Evolutionary conservation across 2,329 filamentous ascomycete genomes (phyloP).

Genomic region (Sarocladium strictum): DNA sequence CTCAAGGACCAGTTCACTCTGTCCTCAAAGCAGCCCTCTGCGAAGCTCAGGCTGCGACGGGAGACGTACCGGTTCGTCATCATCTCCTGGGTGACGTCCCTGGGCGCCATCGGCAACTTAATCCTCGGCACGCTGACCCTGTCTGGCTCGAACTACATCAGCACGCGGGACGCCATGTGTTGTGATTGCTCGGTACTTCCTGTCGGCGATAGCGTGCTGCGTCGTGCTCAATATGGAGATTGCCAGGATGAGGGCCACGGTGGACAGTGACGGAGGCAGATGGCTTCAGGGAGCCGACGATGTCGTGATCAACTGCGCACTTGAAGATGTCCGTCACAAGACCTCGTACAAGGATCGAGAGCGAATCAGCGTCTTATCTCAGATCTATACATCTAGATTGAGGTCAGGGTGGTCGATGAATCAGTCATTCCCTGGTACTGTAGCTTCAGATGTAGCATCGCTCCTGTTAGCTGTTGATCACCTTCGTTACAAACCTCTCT

Average conservation of each 20-base stretch:
- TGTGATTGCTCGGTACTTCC: conserved; percentile 1
- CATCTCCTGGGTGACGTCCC: conserved; percentile 5
- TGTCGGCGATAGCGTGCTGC: neutral
- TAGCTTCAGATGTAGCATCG: too few species aligned
- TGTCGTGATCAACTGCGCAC: too few species aligned
- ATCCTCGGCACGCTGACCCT: conserved; percentile 8
- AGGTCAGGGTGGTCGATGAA: too few species aligned
- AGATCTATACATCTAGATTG: too few species aligned
- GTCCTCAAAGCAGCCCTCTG: neutral
- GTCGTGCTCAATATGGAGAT: conserved; percentile 6
- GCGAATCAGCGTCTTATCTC: too few species aligned
- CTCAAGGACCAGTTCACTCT: neutral
- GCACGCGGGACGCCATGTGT: conserved; percentile 4
- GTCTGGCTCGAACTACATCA: conserved; percentile 4
- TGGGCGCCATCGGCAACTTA: conserved; percentile 4
- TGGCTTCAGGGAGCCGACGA: conserved; percentile 1
- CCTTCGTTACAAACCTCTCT: too few species aligned
- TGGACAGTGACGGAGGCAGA: conserved; percentile 3
- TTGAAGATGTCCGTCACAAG: too few species aligned
- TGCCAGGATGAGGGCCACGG: neutral
- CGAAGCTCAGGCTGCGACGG: neutral
- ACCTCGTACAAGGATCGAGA: too few species aligned
- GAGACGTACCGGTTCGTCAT: conserved; percentile 1
- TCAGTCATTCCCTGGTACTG: too few species aligned
- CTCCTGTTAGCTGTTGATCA: too few species aligned